Conservation (phyloP, 768 basidiomycete species). For the Suillus tomentosus region DNA sequence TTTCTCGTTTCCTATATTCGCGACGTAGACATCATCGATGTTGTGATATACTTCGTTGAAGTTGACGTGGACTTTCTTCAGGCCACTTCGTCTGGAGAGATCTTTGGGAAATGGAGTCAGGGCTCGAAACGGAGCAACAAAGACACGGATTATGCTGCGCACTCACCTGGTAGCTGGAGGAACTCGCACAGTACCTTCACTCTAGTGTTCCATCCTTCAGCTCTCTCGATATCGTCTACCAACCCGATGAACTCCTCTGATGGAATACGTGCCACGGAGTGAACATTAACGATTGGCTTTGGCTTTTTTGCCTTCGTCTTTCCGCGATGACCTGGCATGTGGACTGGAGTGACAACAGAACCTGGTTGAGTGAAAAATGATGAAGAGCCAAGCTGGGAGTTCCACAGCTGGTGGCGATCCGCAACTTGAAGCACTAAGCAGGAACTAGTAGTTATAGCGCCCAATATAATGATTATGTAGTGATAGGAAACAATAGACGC, state of each 20-base stretch:
- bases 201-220: constrained; percentile 50
- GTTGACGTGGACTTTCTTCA: constrained; percentile 63
- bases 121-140: neutral
- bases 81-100: constrained; percentile 53
- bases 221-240: constrained; percentile 46
- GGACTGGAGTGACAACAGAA: neutral
- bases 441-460: neutral
- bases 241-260: constrained; percentile 12
- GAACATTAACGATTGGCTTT: constrained; percentile 16
- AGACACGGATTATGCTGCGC: neutral
- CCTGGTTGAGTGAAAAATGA: neutral
- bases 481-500: neutral
- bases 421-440: neutral
- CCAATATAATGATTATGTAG: neutral
- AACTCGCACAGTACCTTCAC: constrained; percentile 49
- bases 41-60: constrained; percentile 54
- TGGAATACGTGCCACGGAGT: neutral
- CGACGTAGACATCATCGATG: constrained; percentile 51
- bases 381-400: neutral
- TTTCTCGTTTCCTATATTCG: constrained; percentile 44
- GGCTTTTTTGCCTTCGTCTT: constrained; percentile 25
- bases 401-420: neutral
- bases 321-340: constrained; percentile 31
- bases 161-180: constrained; percentile 57
- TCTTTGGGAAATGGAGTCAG: constrained; percentile 39